Percentiles rank a stretch among this genome's conserved stretches.
Conservation (phyloP, 2,329 filamentous ascomycete genomes). For the Cladosporium velox region DNA sequence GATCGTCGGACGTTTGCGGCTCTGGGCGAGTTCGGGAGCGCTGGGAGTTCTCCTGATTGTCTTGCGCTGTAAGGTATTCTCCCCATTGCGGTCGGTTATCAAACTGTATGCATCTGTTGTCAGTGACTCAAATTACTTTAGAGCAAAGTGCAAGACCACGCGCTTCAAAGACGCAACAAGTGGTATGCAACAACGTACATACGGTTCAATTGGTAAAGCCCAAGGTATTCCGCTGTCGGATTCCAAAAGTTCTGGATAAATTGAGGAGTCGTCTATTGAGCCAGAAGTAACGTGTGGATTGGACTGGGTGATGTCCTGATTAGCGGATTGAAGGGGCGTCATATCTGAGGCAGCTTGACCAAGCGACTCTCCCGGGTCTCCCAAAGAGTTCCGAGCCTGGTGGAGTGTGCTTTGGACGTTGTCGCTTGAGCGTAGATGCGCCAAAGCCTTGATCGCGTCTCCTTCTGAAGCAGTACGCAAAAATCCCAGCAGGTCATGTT, state of each 20-base stretch:
- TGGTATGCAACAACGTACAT: background rate
- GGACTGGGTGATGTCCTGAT: background rate
- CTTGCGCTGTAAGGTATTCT: background rate
- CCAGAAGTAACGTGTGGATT: background rate
- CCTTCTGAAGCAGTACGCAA: background rate
- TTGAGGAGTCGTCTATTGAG: background rate
- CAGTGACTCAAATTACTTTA: no score
- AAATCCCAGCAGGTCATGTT: background rate
- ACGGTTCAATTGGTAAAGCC: background rate
- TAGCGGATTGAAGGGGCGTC: background rate
- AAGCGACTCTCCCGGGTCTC: background rate
- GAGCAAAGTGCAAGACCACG: background rate
- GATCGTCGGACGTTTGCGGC: background rate
- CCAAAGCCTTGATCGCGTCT: background rate
- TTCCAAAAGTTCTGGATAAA: background rate
- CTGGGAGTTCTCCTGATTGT: background rate
- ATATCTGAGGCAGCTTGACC: background rate
- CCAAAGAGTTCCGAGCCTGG: background rate
- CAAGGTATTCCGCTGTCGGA: background rate
- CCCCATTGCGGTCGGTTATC: background rate
- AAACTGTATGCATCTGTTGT: no score
- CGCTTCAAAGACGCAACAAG: background rate
- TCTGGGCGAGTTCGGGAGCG: background rate
- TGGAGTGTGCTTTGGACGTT: background rate
- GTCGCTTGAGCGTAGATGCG: background rate